Conservation (phyloP, 345 rosid species). For the Eucalyptus erythrocorys region DNA sequence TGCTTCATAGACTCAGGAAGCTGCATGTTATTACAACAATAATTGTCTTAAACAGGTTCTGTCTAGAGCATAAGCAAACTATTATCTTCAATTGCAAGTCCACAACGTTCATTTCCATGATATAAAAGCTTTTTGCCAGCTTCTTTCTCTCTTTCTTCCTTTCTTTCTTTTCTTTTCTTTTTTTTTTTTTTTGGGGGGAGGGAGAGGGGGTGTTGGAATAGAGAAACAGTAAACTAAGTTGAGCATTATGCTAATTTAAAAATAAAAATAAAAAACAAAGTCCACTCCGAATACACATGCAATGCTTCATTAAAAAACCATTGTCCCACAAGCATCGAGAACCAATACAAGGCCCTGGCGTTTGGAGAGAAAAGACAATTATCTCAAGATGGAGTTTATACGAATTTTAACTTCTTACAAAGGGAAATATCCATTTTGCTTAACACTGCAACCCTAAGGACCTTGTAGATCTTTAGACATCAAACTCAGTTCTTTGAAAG, state of each 20-base stretch:
- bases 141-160: neutral
- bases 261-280: neutral
- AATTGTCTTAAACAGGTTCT: neutral
- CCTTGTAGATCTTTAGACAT: neutral
- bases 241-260: neutral
- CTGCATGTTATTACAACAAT: conserved; percentile 26
- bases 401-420: neutral
- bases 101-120: neutral
- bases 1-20: conserved; percentile 99
- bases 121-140: neutral
- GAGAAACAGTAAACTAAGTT: neutral
- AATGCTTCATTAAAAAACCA: neutral
- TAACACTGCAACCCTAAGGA: neutral
- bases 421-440: neutral
- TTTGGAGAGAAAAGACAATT: neutral
- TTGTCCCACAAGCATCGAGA: neutral
- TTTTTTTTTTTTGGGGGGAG: neutral
- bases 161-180: neutral
- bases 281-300: neutral
- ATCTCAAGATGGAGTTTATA: neutral
- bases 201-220: neutral
- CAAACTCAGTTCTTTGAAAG: neutral
- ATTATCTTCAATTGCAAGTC: neutral
- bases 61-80: neutral
- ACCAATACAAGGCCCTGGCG: neutral